phyloP scores from a whole-genome alignment of 2,329 filamentous ascomycete species.

The Furcasterigmium sp. region DNA sequence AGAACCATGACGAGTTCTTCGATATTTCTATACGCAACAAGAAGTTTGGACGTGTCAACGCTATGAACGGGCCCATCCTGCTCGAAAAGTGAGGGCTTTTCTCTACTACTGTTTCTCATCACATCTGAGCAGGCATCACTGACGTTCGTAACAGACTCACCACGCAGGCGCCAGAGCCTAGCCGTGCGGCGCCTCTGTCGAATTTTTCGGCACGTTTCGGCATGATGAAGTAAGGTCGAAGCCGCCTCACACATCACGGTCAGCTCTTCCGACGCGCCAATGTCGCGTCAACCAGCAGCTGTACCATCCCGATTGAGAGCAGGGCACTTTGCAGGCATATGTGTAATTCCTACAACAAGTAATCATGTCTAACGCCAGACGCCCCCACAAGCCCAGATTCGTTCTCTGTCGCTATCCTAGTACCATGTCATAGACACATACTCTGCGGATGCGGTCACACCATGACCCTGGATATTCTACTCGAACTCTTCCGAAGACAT shows the following conservation, averaged over 20 bases:
- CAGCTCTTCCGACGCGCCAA: no score
- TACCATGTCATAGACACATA: no score
- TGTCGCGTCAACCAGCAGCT: no score
- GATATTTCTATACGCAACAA: constrained; percentile 85
- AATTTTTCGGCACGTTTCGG: constrained; percentile 74
- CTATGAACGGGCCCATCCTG: constrained; percentile 78
- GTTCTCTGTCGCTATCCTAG: no score
- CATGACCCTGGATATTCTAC: no score
- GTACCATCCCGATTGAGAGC: no score
- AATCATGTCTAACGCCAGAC: neutral
- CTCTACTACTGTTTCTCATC: neutral
- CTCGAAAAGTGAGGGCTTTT: constrained; percentile 74
- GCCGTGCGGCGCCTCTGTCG: constrained; percentile 58
- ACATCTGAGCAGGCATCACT: constrained; percentile 9
- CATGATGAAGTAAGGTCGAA: constrained; percentile 41
- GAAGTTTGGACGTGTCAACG: constrained; percentile 90
- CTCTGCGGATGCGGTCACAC: no score
- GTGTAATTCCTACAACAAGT: no score
- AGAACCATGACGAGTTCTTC: constrained; percentile 96
- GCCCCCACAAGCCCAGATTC: neutral
- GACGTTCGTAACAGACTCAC: constrained; percentile 50
- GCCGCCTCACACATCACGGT: no score
- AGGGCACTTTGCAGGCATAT: no score
- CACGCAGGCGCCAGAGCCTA: constrained; percentile 52
- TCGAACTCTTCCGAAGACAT: constrained; percentile 43